Conservation (phyloP, 2,329 filamentous ascomycete species). For the Aspergillus vadensis region DNA sequence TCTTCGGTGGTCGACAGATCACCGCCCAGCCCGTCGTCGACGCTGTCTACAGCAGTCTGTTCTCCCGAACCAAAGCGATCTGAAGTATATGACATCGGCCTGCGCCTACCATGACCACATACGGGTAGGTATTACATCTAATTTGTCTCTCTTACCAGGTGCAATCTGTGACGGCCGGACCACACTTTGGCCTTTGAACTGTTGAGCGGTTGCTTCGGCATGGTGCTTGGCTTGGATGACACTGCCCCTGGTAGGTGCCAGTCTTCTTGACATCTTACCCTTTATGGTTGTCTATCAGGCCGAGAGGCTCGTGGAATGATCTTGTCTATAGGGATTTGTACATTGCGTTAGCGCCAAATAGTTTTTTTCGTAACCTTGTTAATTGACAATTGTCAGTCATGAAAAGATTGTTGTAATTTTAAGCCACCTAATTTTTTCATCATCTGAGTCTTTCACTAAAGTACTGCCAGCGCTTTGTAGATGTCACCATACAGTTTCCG, state of each 20-base stretch:
- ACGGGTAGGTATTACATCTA: slow-evolving; percentile 34
- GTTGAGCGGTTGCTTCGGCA: slow-evolving; percentile 23
- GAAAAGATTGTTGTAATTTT: too few species aligned
- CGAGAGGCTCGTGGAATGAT: slow-evolving; percentile 31
- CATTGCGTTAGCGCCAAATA: slow-evolving; percentile 22
- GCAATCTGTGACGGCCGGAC: slow-evolving; percentile 23
- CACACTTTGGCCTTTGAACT: slow-evolving; percentile 17
- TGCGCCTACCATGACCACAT: slow-evolving; percentile 1
- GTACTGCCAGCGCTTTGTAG: too few species aligned
- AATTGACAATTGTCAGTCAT: too few species aligned
- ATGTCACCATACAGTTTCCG: too few species aligned
- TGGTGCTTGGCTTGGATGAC: slow-evolving; percentile 31
- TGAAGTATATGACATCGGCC: slow-evolving; percentile 40
- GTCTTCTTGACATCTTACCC: slow-evolving; percentile 27
- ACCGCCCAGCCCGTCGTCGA: slow-evolving; percentile 95
- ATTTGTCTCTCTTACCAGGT: slow-evolving; percentile 31
- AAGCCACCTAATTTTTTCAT: too few species aligned
- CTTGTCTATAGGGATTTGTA: slow-evolving; percentile 30
- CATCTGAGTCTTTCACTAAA: too few species aligned
- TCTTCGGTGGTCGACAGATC: slow-evolving; percentile 90
- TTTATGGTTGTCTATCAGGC: slow-evolving; percentile 21
- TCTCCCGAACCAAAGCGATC: slow-evolving; percentile 81
- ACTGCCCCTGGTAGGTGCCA: slow-evolving; percentile 43
- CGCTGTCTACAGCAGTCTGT: slow-evolving; percentile 97
- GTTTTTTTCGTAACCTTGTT: slow-evolving; percentile 5